A percentile compares a stretch with the other conserved stretches of the same genome.
These are phyloP conservation scores for Trypanosomatidae sp. DNA, from an alignment of 208 protist species.

Conservation along the genomic window DNA sequence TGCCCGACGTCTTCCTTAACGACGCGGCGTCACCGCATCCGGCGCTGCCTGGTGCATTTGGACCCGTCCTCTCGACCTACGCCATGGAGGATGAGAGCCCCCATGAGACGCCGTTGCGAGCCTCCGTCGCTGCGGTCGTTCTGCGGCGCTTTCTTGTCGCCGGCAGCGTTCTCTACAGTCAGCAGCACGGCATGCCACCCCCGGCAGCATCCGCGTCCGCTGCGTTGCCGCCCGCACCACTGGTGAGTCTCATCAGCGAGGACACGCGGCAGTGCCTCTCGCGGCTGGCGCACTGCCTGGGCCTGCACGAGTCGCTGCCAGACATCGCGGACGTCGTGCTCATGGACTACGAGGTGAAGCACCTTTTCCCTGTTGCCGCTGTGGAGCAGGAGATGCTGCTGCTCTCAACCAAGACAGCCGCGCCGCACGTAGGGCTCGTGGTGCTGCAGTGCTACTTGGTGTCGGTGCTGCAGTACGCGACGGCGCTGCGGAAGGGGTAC, in stretches of 20 bases:
- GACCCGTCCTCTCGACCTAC: conserved; percentile 12
- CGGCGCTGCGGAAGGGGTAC: conserved; percentile 25
- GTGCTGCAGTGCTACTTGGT: conserved; percentile 20
- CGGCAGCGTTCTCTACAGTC: conserved; percentile 5
- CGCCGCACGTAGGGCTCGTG: conserved; percentile 36
- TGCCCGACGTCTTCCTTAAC: conserved; percentile 9
- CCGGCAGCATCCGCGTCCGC: too few relatives aligned
- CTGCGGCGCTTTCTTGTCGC: conserved; percentile 28
- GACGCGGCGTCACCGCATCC: neutral
- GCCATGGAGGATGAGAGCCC: conserved; percentile 15
- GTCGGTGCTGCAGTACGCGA: conserved; percentile 27
- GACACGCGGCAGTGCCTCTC: conserved; percentile 22
- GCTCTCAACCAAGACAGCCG: conserved; percentile 40
- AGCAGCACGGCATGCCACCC: conserved; percentile 8
- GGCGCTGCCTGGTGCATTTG: neutral
- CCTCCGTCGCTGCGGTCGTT: conserved; percentile 7
- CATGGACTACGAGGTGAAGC: conserved; percentile 59
- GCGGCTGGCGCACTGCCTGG: conserved; percentile 34
- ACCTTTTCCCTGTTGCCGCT: conserved; percentile 32
- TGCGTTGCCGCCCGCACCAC: neutral
- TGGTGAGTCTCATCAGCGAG: conserved; percentile 6
- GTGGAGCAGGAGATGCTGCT: conserved; percentile 36
- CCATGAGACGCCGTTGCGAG: conserved; percentile 1
- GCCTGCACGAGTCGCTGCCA: conserved; percentile 27
- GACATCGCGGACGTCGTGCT: conserved; percentile 51